Evolutionary conservation across 208 protist species (phyloP).

Genomic region (Entamoeba moshkovskii): DNA sequence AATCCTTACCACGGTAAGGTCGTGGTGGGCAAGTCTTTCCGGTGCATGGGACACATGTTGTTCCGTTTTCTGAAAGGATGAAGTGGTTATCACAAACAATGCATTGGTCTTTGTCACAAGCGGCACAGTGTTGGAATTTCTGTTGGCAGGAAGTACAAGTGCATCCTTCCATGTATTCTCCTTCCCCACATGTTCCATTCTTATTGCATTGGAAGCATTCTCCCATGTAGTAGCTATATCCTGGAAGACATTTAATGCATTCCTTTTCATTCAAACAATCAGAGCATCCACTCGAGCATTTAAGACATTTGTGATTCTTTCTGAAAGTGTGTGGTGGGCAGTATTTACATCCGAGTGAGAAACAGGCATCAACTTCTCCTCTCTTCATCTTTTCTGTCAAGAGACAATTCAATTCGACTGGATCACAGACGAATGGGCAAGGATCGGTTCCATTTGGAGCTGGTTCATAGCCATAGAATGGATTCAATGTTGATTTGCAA

Average conservation of each 20-base stretch:
- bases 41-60: neutral
- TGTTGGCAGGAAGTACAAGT: neutral
- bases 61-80: neutral
- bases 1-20: neutral
- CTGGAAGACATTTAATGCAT: neutral
- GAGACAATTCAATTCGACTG: neutral
- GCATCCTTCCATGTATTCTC: neutral
- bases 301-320: neutral
- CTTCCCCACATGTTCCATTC: neutral
- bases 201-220: neutral
- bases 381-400: neutral
- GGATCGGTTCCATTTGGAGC: neutral
- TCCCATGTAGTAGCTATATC: neutral
- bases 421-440: neutral
- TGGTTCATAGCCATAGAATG: neutral
- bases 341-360: neutral
- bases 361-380: neutral
- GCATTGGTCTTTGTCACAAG: neutral
- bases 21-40: neutral
- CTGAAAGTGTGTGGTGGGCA: neutral
- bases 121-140: neutral
- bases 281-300: neutral
- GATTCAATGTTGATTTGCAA: neutral
- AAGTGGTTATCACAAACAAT: neutral
- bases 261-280: neutral